Percentiles rank a stretch among this genome's conserved stretches.
These are phyloP conservation scores for Xylariaceae sp. DNA, from an alignment of 2,329 filamentous ascomycete species.

Conservation along the genomic window DNA sequence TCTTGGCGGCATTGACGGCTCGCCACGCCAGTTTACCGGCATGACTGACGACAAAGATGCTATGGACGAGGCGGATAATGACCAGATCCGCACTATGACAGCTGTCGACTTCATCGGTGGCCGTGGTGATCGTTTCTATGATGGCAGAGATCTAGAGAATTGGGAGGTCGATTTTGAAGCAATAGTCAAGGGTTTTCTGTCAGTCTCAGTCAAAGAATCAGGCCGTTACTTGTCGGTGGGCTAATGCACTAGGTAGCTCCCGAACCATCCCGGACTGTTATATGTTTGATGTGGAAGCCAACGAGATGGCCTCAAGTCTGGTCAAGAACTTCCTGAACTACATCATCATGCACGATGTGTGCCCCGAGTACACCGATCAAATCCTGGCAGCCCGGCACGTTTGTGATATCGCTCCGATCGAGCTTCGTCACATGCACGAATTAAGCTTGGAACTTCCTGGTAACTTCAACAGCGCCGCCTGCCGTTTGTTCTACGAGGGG, in stretches of 20 bases:
- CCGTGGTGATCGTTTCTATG: conserved; percentile 46
- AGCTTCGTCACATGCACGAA: conserved; percentile 58
- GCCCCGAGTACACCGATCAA: conserved; percentile 70
- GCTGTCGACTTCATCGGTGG: conserved; percentile 58
- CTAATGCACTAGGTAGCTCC: conserved; percentile 40
- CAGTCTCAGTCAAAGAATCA: conserved; percentile 32
- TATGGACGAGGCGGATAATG: conserved; percentile 56
- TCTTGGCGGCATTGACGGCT: conserved; percentile 72
- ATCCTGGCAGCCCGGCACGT: conserved; percentile 61
- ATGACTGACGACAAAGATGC: conserved; percentile 47
- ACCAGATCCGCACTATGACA: conserved; percentile 60
- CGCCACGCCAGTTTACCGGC: conserved; percentile 55
- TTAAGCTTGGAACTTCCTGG: conserved; percentile 61
- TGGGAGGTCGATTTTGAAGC: conserved; percentile 79
- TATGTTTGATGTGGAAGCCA: conserved; percentile 49
- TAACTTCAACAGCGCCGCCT: conserved; percentile 73
- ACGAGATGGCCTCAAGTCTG: conserved; percentile 61
- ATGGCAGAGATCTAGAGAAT: conserved; percentile 44
- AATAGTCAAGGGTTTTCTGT: conserved; percentile 76
- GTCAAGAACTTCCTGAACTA: conserved; percentile 88
- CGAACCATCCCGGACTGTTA: conserved; percentile 53
- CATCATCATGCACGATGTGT: conserved; percentile 77
- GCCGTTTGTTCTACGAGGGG: conserved; percentile 56
- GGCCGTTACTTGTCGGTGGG: not conserved
- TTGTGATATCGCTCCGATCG: conserved; percentile 62